phyloP scores from a whole-genome alignment of 2,329 filamentous ascomycete species.

The Aspergillus sp. region DNA sequence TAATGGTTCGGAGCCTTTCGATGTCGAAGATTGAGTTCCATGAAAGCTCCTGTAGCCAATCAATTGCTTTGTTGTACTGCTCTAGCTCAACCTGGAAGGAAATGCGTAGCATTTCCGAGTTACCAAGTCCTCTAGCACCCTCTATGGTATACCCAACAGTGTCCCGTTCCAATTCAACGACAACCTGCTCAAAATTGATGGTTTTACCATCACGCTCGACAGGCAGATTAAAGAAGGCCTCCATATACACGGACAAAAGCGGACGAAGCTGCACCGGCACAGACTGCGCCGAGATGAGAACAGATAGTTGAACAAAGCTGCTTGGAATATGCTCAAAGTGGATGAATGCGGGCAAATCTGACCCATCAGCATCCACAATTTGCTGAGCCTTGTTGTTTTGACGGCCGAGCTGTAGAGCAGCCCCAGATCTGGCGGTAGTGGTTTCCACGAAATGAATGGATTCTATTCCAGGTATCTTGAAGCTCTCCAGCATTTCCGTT shows the following conservation, averaged over 20 bases:
- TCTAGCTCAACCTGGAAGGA: constrained; percentile 83
- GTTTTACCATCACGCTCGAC: constrained; percentile 73
- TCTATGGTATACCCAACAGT: constrained; percentile 81
- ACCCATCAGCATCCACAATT: constrained; percentile 68
- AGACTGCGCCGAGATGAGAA: constrained; percentile 75
- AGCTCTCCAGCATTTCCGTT: constrained; percentile 73
- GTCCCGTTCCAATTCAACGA: constrained; percentile 85
- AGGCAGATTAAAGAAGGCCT: constrained; percentile 93
- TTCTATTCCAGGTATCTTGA: constrained; percentile 78
- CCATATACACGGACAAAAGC: constrained; percentile 77
- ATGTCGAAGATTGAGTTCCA: constrained; percentile 88
- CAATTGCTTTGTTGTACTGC: constrained; percentile 78
- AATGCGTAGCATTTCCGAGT: constrained; percentile 78
- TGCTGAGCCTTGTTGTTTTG: constrained; percentile 70
- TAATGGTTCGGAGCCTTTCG: constrained; percentile 59
- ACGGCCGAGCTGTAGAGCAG: constrained; percentile 69
- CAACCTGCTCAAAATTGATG: constrained; percentile 86
- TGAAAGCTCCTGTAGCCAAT: constrained; percentile 82
- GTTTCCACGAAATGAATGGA: constrained; percentile 95
- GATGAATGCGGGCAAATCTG: constrained; percentile 76
- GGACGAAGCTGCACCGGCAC: constrained; percentile 83
- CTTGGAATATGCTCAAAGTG: constrained; percentile 94
- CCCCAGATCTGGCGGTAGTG: constrained; percentile 76
- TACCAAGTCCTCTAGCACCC: constrained; percentile 66
- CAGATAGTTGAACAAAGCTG: constrained; percentile 82